These are phyloP conservation scores for Epichloe brachyelytri DNA, from an alignment of 2,329 filamentous ascomycete species.

Conservation along the genomic window DNA sequence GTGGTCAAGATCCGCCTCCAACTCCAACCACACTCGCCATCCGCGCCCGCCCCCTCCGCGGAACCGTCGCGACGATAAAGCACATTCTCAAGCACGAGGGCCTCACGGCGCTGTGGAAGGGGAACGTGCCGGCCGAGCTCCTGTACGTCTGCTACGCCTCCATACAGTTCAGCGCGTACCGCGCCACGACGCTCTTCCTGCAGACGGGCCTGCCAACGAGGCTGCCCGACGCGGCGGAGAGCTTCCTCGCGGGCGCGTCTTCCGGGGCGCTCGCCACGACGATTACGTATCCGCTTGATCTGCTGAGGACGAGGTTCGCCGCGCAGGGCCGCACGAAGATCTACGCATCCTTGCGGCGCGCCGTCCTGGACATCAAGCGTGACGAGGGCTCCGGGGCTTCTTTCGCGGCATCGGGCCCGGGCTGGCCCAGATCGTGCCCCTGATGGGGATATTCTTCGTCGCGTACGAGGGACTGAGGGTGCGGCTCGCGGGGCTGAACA, in stretches of 20 bases:
- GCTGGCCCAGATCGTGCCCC: conserved; percentile 78
- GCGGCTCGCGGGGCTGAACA: conserved; percentile 38
- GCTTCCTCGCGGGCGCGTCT: conserved; percentile 70
- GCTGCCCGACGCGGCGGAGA: conserved; percentile 56
- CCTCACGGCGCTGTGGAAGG: conserved; percentile 84
- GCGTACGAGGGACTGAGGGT: conserved; percentile 67
- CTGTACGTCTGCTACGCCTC: conserved; percentile 88
- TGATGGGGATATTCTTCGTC: conserved; percentile 94
- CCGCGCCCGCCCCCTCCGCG: conserved; percentile 53
- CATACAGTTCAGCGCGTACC: conserved; percentile 82
- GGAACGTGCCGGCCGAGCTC: conserved; percentile 88
- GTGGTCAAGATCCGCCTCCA: conserved; percentile 97
- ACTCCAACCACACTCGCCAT: conserved; percentile 75
- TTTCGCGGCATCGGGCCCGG: conserved; percentile 78
- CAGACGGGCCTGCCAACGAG: conserved; percentile 30
- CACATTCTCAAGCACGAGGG: conserved; percentile 74
- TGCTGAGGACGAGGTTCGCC: conserved; percentile 90
- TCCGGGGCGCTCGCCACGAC: conserved; percentile 76
- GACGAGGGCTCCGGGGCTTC: conserved; percentile 66
- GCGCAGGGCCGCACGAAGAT: conserved; percentile 72
- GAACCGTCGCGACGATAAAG: conserved; percentile 61
- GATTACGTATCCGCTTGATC: conserved; percentile 81
- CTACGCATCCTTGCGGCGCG: conserved; percentile 59
- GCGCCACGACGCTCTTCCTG: conserved; percentile 56
- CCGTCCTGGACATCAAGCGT: conserved; percentile 57